A percentile compares a stretch with the other conserved stretches of the same genome.
phyloP scores from a whole-genome alignment of 2,329 filamentous ascomycete species.

The Dendryphion nanum region DNA sequence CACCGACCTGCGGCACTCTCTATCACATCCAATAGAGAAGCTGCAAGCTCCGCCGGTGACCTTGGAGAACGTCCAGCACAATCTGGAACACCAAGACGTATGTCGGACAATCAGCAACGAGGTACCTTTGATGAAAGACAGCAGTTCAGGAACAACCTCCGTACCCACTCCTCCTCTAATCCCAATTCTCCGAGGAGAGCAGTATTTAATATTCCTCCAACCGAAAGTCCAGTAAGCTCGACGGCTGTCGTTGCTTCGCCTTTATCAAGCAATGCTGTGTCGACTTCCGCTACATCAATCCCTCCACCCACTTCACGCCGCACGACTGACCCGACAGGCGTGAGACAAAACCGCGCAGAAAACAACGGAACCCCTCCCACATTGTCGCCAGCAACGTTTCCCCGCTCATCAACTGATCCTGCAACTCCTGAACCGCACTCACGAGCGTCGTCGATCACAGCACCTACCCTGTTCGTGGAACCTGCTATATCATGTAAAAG shows the following conservation, averaged over 20 bases:
- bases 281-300: slow-evolving; percentile 14
- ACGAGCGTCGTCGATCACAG: slow-evolving; percentile 11
- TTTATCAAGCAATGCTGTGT: slow-evolving; percentile 14
- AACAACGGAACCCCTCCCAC: slow-evolving; percentile 28
- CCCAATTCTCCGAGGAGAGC: slow-evolving; percentile 27
- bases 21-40: slow-evolving; percentile 42
- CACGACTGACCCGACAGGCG: slow-evolving; percentile 29
- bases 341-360: slow-evolving; percentile 17
- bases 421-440: slow-evolving; percentile 15
- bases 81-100: slow-evolving; percentile 29
- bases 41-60: slow-evolving; percentile 66
- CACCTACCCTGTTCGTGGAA: slow-evolving; percentile 57
- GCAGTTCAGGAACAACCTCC: slow-evolving; percentile 30
- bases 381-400: slow-evolving; percentile 18
- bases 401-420: slow-evolving; percentile 32
- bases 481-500: slow-evolving; percentile 71
- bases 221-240: slow-evolving; percentile 27
- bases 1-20: slow-evolving; percentile 24
- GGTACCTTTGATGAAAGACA: slow-evolving; percentile 39
- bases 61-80: slow-evolving; percentile 44
- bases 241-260: slow-evolving; percentile 23
- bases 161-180: slow-evolving; percentile 23
- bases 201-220: slow-evolving; percentile 23
- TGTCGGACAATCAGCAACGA: slow-evolving; percentile 46
- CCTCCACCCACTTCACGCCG: slow-evolving; percentile 22